phyloP scores from a whole-genome alignment of 306 rosid genomes.

The Fragaria iinumae region DNA sequence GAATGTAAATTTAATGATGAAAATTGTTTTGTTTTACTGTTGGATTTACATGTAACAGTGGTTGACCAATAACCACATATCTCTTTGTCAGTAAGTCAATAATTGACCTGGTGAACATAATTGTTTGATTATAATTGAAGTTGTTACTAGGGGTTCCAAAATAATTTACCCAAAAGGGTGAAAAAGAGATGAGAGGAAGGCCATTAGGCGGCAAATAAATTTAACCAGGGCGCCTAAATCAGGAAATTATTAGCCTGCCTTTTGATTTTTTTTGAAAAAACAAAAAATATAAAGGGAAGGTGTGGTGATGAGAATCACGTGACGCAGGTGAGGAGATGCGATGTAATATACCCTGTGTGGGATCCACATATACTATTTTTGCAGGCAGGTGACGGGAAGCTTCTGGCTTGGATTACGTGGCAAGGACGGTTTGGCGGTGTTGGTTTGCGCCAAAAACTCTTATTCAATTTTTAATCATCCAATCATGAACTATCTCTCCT shows the following conservation, averaged over 20 bases:
- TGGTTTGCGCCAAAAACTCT: neutral
- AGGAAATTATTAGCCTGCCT: neutral
- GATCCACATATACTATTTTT: neutral
- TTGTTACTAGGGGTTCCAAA: too few species aligned
- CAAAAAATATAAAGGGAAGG: neutral
- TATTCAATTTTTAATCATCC: neutral
- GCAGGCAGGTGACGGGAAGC: constrained; percentile 7
- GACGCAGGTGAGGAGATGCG: constrained; percentile 5
- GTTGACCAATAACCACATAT: too few species aligned
- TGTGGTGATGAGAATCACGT: neutral
- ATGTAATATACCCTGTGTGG: neutral
- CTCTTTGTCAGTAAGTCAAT: too few species aligned
- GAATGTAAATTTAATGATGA: too few species aligned
- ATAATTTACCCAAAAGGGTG: too few species aligned
- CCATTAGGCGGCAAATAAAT: neutral
- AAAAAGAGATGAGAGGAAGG: neutral
- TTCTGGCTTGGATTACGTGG: constrained; percentile 19
- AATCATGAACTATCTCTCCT: too few species aligned
- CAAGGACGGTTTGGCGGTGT: constrained; percentile 7
- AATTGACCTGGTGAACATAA: too few species aligned
- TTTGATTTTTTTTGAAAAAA: neutral
- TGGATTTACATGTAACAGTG: too few species aligned
- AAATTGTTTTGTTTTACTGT: too few species aligned
- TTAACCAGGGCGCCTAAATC: neutral
- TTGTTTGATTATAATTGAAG: too few species aligned